Evolutionary conservation across 1,284 basidiomycete species (phyloP), one percentile per base, ranked within the genome.

Genomic region (Fomitopsis pinicola): DNA sequence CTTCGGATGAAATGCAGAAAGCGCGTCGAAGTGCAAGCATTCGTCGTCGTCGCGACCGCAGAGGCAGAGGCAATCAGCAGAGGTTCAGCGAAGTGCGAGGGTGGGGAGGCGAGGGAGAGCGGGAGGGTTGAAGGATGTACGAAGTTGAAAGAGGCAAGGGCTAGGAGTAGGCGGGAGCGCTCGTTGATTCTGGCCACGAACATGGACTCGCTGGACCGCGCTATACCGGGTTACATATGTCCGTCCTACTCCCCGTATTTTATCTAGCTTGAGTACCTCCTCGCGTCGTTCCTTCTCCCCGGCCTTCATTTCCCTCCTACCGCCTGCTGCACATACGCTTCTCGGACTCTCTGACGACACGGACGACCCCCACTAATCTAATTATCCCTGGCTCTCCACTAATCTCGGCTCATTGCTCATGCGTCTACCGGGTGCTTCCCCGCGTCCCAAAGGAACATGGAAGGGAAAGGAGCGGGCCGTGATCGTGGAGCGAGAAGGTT

Each of bases 401-500:
- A 22, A 22, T 22, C 22, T 22, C 22, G 22, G 22, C 22, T 22
- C 22, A 22, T 22, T 22, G 22, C 44, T 19, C 8, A 45, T 45
- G 44, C 44, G 44, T 19, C 17, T 45, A 0, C 33, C 26, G 14
- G 17, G 1, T 19, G 44, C 44, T 45, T 19, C 44, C 17, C 19
- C 42, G 33, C 53, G 26, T 26, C 22, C 38, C 17, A 22, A 58
- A 42, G 60, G 57, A 40, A 53, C 55, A 30, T 67, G 64, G 66
- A 69, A 69, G 57, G 67, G 68, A 36, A 66, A 66, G 55, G 60
- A 42, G 14, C 48, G 60, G 19, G 35, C 42, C 35, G 46, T 28
- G 33, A 19, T 35, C 28, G 1, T 35, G 17, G 19, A 26, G 28
- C 15, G n/a, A 48, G 78, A 80, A 58, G 79, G 79, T 22, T 42